Conservation (phyloP, 1,139 yeast genomes). For the Blastobotrys buckinghamii region DNA sequence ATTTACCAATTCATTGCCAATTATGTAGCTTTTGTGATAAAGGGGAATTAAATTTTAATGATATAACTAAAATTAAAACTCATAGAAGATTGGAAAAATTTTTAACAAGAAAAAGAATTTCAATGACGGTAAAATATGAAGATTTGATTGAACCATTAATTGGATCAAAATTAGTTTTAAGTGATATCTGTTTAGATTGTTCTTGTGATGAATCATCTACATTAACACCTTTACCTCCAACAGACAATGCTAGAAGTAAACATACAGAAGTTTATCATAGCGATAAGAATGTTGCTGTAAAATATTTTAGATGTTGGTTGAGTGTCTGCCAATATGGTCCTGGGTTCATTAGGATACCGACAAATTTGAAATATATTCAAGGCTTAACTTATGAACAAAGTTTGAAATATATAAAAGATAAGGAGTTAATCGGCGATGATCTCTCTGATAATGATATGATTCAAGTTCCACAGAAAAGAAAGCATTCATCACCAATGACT, state of each 20-base stretch:
- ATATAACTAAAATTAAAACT: not conserved
- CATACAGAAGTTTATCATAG: not conserved
- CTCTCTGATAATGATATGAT: not conserved
- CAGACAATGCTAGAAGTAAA: not conserved
- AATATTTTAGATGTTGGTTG: not conserved
- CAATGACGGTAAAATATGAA: not conserved
- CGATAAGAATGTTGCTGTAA: not conserved
- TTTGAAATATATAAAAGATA: not conserved
- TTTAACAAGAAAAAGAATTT: not conserved
- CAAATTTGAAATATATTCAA: not conserved
- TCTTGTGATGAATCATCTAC: not conserved
- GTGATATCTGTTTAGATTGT: slow-evolving; percentile 6
- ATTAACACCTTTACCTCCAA: not conserved
- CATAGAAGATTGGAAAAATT: not conserved
- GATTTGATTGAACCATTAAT: not conserved
- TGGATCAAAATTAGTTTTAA: slow-evolving; percentile 1
- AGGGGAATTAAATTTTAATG: not conserved
- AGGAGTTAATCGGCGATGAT: not conserved
- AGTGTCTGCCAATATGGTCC: not conserved
- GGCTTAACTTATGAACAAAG: not conserved
- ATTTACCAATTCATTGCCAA: slow-evolving; percentile 1
- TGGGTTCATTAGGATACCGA: not conserved
- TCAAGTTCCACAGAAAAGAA: not conserved
- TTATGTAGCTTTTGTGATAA: slow-evolving; percentile 3
- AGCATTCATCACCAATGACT: not conserved